Conservation (phyloP, 345 rosid genomes). For the Microcos paniculata region DNA sequence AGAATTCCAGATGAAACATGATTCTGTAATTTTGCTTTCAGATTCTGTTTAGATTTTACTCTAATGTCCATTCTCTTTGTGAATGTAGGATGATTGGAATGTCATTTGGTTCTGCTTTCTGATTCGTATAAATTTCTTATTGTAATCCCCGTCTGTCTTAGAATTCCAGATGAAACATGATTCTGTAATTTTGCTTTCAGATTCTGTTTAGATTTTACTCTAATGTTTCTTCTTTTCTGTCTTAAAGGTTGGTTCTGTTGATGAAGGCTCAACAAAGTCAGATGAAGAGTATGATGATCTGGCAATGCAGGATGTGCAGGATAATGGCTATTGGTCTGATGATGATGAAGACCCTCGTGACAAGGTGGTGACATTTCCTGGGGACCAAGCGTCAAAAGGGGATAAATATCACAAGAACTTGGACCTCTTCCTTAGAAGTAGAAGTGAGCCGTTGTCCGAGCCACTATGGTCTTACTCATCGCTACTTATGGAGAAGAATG, state of each 20-base stretch:
- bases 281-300: constrained; percentile 99
- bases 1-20: not conserved
- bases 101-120: not conserved
- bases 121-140: not conserved
- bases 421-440: constrained; percentile 47
- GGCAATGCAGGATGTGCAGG: constrained; percentile 69
- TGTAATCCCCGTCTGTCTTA: not conserved
- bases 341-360: constrained; percentile 48
- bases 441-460: constrained; percentile 44
- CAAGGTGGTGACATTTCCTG: constrained; percentile 18
- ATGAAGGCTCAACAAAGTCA: constrained; percentile 88
- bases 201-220: not conserved
- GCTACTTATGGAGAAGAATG: constrained; percentile 42
- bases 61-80: not conserved
- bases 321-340: constrained; percentile 67
- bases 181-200: not conserved
- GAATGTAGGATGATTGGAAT: not conserved
- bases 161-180: not conserved
- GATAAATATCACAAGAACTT: constrained; percentile 63
- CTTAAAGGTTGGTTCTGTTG: constrained; percentile 90
- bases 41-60: not conserved
- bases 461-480: constrained; percentile 49
- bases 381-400: constrained; percentile 19
- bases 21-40: not conserved
- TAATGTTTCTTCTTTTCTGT: not conserved